Percentiles rank a stretch among this genome's conserved stretches.
Conservation (phyloP, 2,329 filamentous ascomycete genomes). For the Trichoderma hamatum region DNA sequence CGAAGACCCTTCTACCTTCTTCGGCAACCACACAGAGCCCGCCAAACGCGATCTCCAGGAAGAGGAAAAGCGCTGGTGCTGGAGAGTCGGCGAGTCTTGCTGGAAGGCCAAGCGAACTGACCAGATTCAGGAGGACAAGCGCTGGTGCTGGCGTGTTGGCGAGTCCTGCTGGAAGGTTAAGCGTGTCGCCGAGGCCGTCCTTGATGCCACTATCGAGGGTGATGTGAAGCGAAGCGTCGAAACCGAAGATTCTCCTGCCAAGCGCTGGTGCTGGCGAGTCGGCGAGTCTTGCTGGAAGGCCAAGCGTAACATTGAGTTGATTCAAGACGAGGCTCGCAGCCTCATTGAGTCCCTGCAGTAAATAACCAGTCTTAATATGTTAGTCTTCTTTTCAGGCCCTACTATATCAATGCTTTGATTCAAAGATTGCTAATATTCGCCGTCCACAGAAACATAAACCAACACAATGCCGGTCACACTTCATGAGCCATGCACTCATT, state of each 20-base stretch:
- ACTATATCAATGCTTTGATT: background rate
- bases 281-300: constrained; percentile 44
- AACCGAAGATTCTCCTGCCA: constrained; percentile 26
- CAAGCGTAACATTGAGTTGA: constrained; percentile 32
- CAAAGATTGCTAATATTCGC: constrained; percentile 4
- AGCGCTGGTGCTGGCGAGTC: constrained; percentile 33
- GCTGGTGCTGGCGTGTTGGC: constrained; percentile 36
- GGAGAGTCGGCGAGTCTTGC: constrained; percentile 38
- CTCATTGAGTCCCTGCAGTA: constrained; percentile 20
- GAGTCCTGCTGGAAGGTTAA: constrained; percentile 45
- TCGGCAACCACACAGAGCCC: constrained; percentile 37
- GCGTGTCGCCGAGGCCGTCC: constrained; percentile 43
- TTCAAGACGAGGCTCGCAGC: constrained; percentile 23
- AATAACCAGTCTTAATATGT: background rate
- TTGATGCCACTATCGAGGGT: constrained; percentile 36
- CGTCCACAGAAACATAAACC: background rate
- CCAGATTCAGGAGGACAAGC: constrained; percentile 29
- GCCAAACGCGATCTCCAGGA: constrained; percentile 41
- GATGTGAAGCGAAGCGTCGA: constrained; percentile 37
- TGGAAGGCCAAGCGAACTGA: constrained; percentile 46
- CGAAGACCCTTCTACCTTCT: constrained; percentile 39
- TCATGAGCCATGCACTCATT: constrained; percentile 16
- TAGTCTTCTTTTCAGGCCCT: background rate
- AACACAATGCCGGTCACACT: background rate
- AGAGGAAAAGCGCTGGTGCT: constrained; percentile 33